Evolutionary conservation across 352 stramenopile species (phyloP).

Genomic region (Aphanomyces astaci): DNA sequence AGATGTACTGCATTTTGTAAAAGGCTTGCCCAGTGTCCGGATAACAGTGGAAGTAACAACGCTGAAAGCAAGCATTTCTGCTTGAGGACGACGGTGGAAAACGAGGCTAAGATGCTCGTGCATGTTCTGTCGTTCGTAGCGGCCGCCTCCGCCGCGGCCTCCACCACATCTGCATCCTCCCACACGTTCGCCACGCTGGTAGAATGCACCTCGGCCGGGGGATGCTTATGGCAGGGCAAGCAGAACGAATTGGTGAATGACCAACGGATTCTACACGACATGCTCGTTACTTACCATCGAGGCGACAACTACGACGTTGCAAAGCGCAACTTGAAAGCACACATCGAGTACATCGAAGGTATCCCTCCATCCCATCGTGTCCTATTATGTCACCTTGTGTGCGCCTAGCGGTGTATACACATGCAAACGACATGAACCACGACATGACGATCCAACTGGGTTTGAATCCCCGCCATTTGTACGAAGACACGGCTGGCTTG

Average conservation of each 20-base stretch:
- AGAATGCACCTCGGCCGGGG: not conserved
- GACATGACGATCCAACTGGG: constrained; percentile 60
- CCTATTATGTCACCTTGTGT: not conserved
- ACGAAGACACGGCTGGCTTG: constrained; percentile 32
- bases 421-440: constrained; percentile 47
- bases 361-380: not conserved
- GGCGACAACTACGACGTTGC: constrained; percentile 28
- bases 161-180: too few relatives aligned
- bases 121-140: too few relatives aligned
- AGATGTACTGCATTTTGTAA: too few relatives aligned
- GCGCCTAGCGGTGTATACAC: constrained; percentile 44
- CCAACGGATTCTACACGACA: constrained; percentile 35
- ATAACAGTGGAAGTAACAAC: too few relatives aligned
- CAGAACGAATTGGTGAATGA: constrained; percentile 33
- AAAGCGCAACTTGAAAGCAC: constrained; percentile 48
- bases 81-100: too few relatives aligned
- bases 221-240: constrained; percentile 52
- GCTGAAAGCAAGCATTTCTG: too few relatives aligned
- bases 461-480: constrained; percentile 54
- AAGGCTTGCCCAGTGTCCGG: too few relatives aligned
- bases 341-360: constrained; percentile 79
- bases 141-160: too few relatives aligned
- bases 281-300: constrained; percentile 38
- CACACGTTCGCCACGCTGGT: constrained; percentile 24
- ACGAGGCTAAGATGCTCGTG: too few relatives aligned